Evolutionary conservation across 768 basidiomycete genomes (phyloP).

Genomic region (Thelephora aurantiotincta): DNA sequence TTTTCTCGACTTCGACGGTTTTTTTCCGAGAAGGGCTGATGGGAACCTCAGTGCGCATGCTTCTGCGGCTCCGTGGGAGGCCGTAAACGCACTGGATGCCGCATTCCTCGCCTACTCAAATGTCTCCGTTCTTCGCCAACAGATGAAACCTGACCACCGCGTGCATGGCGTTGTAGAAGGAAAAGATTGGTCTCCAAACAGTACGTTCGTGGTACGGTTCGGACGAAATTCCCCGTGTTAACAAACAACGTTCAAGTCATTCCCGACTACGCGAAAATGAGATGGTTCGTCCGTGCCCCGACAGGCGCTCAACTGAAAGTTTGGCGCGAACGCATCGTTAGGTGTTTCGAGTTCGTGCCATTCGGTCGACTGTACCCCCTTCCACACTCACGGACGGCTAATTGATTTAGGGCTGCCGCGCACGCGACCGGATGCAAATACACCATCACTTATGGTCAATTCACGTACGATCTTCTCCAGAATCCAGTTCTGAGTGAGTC

Average conservation of each 20-base stretch:
- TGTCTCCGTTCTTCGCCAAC: slow-evolving; percentile 73
- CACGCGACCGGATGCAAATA: slow-evolving; percentile 30
- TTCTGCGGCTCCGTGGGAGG: slow-evolving; percentile 77
- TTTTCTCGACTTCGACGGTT: background rate
- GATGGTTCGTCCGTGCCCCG: slow-evolving; percentile 59
- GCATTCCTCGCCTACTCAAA: slow-evolving; percentile 74
- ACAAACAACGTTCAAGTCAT: slow-evolving; percentile 36
- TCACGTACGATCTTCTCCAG: slow-evolving; percentile 20
- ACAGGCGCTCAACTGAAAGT: slow-evolving; percentile 38
- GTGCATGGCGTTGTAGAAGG: slow-evolving; percentile 69
- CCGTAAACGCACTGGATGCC: slow-evolving; percentile 76
- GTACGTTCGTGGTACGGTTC: slow-evolving; percentile 21
- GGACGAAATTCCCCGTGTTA: background rate
- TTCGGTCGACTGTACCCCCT: background rate
- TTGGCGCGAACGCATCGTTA: slow-evolving; percentile 43
- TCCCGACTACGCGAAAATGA: slow-evolving; percentile 69
- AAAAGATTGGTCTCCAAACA: slow-evolving; percentile 53
- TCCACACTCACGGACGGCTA: background rate
- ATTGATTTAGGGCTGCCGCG: slow-evolving; percentile 40
- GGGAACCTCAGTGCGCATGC: slow-evolving; percentile 49
- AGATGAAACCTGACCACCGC: slow-evolving; percentile 71
- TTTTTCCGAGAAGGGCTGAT: background rate
- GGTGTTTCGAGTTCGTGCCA: slow-evolving; percentile 53
- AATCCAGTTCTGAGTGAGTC: slow-evolving; percentile 18
- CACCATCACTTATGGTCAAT: slow-evolving; percentile 10